A percentile compares a stretch with the other conserved stretches of the same genome.
phyloP scores from a whole-genome alignment of 2,329 filamentous ascomycete species.

The Balansia obtecta region DNA sequence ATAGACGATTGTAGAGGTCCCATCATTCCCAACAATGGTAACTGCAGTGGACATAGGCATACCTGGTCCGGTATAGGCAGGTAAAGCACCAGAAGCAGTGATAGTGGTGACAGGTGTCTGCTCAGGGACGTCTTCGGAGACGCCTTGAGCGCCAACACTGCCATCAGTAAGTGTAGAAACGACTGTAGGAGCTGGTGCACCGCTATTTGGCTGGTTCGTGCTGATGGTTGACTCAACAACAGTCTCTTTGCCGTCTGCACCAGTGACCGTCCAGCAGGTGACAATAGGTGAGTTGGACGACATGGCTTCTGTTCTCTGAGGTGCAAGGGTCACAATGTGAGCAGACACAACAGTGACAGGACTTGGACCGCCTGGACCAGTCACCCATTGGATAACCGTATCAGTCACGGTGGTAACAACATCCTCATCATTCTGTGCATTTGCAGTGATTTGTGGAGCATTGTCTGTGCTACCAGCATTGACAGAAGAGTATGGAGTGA shows the following conservation, averaged over 20 bases:
- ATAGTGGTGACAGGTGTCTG: constrained; percentile 7
- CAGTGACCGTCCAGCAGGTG: constrained; percentile 11
- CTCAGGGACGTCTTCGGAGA: neutral
- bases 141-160: constrained; percentile 1
- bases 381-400: constrained; percentile 12
- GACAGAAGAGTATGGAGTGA: neutral
- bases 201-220: constrained; percentile 1
- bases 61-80: constrained; percentile 5
- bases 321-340: constrained; percentile 12
- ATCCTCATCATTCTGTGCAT: neutral
- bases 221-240: constrained; percentile 19
- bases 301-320: constrained; percentile 1
- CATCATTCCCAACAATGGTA: constrained; percentile 6
- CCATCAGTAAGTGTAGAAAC: constrained; percentile 1
- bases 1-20: constrained; percentile 6
- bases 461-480: neutral
- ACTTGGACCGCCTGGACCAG: constrained; percentile 8
- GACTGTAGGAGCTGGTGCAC: neutral
- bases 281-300: constrained; percentile 5
- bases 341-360: constrained; percentile 12
- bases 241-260: constrained; percentile 15
- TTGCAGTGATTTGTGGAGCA: constrained; percentile 4
- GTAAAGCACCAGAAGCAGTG: constrained; percentile 3
- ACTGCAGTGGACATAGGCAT: constrained; percentile 3
- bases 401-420: constrained; percentile 13